Evolutionary conservation across 331 rosid species (phyloP).

Genomic region (Malus hybrid): DNA sequence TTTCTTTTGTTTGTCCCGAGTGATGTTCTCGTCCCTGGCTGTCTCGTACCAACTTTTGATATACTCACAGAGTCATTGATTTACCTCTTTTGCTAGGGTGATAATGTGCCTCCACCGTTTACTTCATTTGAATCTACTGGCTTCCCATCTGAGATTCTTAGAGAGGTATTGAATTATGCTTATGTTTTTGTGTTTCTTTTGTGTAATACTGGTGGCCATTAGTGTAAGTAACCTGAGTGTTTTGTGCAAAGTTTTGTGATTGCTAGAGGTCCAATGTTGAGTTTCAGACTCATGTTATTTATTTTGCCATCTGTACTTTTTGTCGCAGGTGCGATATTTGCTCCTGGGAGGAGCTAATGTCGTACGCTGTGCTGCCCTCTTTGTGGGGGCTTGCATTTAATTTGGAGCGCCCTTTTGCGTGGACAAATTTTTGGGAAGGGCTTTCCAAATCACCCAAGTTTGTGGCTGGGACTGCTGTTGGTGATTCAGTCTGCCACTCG

Average conservation of each 20-base stretch:
- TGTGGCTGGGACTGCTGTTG: conserved; percentile 94
- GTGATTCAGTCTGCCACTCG: conserved; percentile 96
- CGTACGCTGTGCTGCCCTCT: conserved; percentile 99
- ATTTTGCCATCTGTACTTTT: conserved; percentile 77
- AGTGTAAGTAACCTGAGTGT: conserved; percentile 37
- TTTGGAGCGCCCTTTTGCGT: conserved; percentile 94
- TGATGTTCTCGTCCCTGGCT: not conserved
- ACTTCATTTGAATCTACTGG: conserved; percentile 65
- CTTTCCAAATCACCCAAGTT: conserved; percentile 92
- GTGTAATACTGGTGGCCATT: conserved; percentile 23
- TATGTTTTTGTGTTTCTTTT: conserved; percentile 3
- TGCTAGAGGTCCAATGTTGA: conserved; percentile 65
- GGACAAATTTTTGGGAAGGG: conserved; percentile 89
- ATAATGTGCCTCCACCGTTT: conserved; percentile 76
- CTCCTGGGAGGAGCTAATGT: conserved; percentile 99
- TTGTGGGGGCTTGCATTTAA: conserved; percentile 80
- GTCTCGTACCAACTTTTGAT: not conserved
- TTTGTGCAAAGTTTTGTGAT: conserved; percentile 57
- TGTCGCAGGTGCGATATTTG: conserved; percentile 99
- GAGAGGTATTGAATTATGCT: conserved; percentile 65
- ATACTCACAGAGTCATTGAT: not conserved
- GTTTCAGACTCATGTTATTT: conserved; percentile 72
- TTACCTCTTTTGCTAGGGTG: conserved; percentile 48
- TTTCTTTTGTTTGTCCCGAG: not conserved
- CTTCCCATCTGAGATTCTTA: conserved; percentile 86